phyloP scores from a whole-genome alignment of 2,329 filamentous ascomycete genomes.

The Balansia obtecta region DNA sequence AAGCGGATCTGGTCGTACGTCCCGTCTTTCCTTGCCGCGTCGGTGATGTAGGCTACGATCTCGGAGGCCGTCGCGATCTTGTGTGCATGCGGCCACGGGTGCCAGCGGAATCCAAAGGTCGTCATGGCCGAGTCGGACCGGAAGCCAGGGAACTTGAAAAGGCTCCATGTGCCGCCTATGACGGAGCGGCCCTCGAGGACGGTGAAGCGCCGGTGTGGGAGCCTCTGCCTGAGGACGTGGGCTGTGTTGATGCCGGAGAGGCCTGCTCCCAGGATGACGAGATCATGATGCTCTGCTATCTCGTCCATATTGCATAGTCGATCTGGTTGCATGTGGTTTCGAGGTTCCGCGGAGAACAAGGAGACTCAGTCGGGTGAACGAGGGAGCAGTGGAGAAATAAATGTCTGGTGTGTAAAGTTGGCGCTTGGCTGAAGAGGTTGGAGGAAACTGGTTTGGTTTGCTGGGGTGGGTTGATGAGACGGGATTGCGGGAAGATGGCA shows the following conservation, averaged over 20 bases:
- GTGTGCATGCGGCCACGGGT: slow-evolving; percentile 48
- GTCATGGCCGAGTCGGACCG: slow-evolving; percentile 52
- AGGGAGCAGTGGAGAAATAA: neutral
- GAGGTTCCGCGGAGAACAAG: neutral
- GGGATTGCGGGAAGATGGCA: no score
- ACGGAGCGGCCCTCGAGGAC: slow-evolving; percentile 55
- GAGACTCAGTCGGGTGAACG: neutral
- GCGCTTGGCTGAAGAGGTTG: no score
- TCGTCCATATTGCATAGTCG: neutral
- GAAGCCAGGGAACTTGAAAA: slow-evolving; percentile 67
- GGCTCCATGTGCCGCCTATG: slow-evolving; percentile 66
- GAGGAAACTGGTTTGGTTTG: no score
- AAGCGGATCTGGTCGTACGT: slow-evolving; percentile 43
- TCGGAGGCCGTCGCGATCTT: slow-evolving; percentile 38
- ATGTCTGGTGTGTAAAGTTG: neutral
- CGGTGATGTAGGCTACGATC: slow-evolving; percentile 42
- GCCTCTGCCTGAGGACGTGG: slow-evolving; percentile 47
- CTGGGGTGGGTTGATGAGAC: no score
- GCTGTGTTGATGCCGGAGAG: slow-evolving; percentile 65
- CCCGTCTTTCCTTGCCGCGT: slow-evolving; percentile 35
- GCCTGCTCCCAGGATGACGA: slow-evolving; percentile 58
- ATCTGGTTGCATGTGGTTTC: neutral
- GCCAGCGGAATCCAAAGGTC: slow-evolving; percentile 56
- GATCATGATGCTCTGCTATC: slow-evolving; percentile 26
- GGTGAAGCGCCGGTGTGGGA: slow-evolving; percentile 45